Evolutionary conservation across 2,329 filamentous ascomycete species (phyloP), one percentile per base, ranked within the genome.

Genomic region (Hypoxylon sp.): DNA sequence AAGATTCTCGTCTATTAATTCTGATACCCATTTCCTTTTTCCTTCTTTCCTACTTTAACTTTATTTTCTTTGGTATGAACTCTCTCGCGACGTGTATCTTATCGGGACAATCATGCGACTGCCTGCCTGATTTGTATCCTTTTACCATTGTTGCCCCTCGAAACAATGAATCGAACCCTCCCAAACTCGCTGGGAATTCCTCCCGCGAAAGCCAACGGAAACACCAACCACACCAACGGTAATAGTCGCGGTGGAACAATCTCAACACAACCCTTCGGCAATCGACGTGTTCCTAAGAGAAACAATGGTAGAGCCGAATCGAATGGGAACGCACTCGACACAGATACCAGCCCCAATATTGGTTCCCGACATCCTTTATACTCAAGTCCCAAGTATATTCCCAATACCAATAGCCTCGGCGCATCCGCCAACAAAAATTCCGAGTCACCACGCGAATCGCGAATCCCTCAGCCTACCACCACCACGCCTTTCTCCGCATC

Each of bases 301-400:
- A 50, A 27, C 42, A 45, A 37, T 13, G 38, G 27, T 5, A 57
- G 49, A 30, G 20, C 40, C 13, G 59, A 65, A 7, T 60, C 45
- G 2, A 65, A 66, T 45, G 63, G 65, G 32, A 63, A 64, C 27
- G 50, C 55, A 37, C 64, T 62, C 38, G 65, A 64, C 27, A 49
- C 44, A 21, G 59, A 63, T 30, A 43, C 47, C 27, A 54, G 40
- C 29, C 51, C 32, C 21, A 56, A 35, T 3, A 23, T 56, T 9
- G 25, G 40, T 37, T 45, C 53, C 31, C 42, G 46, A 40, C 53
- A 57, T 16, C 56, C 45, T 3, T 16, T 53, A 40, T 56, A 55
- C 23, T 45, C 54, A 9, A 44, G 27, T 16, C 57, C 57, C 12
- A 60, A 37, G 38, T 55, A 58, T 17, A 51, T 48, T 16, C 55